Evolutionary conservation across 768 basidiomycete species (phyloP), one percentile per base, ranked within the genome.

Genomic region (Antrodiella citrinella): DNA sequence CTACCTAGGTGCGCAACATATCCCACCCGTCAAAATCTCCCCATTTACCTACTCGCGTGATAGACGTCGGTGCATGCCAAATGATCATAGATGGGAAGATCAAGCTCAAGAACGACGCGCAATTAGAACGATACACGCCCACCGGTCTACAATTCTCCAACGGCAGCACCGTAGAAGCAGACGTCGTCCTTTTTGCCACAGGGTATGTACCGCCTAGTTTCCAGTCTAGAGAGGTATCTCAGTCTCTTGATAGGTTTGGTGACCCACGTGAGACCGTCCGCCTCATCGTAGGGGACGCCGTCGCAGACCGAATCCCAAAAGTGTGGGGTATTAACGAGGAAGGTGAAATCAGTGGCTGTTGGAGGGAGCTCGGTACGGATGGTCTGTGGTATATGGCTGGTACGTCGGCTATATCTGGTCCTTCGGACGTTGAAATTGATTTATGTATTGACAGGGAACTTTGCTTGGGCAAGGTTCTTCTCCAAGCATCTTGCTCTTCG

Each of bases 261-360:
- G 54, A 55, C 45, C 35, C 45, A 3, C 51, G 54, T 7, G 48
- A 39, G 5, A 44, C 48, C 4, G 49, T 55, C 38, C 54, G 51
- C 38, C 21, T 23, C n/a, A 62, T 84, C 4, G 73, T 77, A 47
- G 80, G 76, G 0, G 64, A 72, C 2, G 70, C 73, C 19, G 60
- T 78, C 7, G 70, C 65, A 1, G 54, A 67, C 35, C 67, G 70
- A 59, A 67, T 82, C 51, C 71, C 74, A 48, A 69, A 72, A n/a
- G 62, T 84, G 12, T 80, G 84, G 86, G 78, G 84, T 30, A 57
- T 87, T 50, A 73, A 84, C 60, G 64, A 68, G 35, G 81, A 90
- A 65, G 81, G 83, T 1, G 82, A 86, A 59, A 57, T 81, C 21
- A 67, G 72, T 18, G 76, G 76, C 0, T 59, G 62, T 13, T 80